phyloP scores from a whole-genome alignment of 2,329 filamentous ascomycete species.

The Davidsoniella eucalypti region DNA sequence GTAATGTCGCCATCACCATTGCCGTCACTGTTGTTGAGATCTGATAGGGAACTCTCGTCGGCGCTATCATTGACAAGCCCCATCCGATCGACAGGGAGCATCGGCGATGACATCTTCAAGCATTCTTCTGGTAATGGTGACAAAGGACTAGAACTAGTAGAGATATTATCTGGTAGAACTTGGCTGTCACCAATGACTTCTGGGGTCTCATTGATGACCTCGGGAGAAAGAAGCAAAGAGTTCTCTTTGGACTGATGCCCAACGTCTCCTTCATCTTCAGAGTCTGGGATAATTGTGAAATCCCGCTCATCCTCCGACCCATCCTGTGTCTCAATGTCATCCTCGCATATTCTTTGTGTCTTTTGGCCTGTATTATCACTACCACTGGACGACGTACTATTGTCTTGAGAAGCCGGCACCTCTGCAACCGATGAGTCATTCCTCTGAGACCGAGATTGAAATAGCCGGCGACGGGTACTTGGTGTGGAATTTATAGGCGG shows the following conservation, averaged over 20 bases:
- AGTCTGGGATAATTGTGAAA: conserved; percentile 12
- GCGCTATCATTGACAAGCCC: not conserved
- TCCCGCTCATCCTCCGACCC: conserved; percentile 10
- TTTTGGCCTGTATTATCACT: conserved; percentile 7
- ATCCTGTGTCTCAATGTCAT: conserved; percentile 10
- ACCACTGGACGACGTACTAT: not conserved
- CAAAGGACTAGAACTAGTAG: not conserved
- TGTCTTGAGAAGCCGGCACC: not conserved
- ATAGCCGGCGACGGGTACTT: too few relatives aligned
- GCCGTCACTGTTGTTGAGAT: not conserved
- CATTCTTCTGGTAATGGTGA: not conserved
- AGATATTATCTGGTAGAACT: not conserved
- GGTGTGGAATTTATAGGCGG: too few relatives aligned
- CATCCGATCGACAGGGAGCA: not conserved
- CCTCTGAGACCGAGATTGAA: not conserved
- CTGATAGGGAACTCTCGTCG: not conserved
- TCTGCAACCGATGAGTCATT: not conserved
- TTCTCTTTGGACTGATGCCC: not conserved
- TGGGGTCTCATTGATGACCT: too few relatives aligned
- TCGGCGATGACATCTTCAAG: not conserved
- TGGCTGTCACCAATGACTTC: conserved; percentile 1
- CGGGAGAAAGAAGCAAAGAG: too few relatives aligned
- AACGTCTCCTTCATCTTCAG: conserved; percentile 6
- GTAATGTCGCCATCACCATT: not conserved
- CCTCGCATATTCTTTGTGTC: conserved; percentile 10